A percentile compares a stretch with the other conserved stretches of the same genome.
Conservation (phyloP, 2,329 filamentous ascomycete genomes). For the Orbilia javanica region DNA sequence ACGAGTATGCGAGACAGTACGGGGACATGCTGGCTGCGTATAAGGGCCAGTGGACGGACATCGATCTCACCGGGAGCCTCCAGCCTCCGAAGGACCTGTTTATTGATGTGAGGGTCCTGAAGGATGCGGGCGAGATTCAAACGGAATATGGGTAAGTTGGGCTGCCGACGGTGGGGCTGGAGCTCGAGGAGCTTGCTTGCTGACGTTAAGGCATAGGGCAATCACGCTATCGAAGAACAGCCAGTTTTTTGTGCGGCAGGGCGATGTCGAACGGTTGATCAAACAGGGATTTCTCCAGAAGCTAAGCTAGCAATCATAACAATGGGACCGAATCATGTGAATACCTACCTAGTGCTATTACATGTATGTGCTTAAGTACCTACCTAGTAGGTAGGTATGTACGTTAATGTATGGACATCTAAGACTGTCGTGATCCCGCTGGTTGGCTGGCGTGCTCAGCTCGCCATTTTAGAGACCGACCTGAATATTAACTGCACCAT, state of each 20-base stretch:
- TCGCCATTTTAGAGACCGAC: constrained; percentile 5
- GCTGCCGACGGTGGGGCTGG: neutral
- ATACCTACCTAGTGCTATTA: neutral
- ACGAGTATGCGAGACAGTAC: constrained; percentile 94
- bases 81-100: constrained; percentile 96
- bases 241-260: constrained; percentile 95
- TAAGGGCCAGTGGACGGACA: constrained; percentile 98
- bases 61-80: constrained; percentile 92
- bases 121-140: constrained; percentile 97
- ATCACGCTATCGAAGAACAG: constrained; percentile 98
- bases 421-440: constrained; percentile 4
- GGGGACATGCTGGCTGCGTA: constrained; percentile 92
- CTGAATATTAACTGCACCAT: neutral
- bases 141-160: constrained; percentile 90
- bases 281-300: constrained; percentile 94
- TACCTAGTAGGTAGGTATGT: too few relatives aligned
- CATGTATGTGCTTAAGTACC: neutral
- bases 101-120: constrained; percentile 94
- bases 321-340: neutral
- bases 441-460: constrained; percentile 13
- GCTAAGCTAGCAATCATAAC: constrained; percentile 74
- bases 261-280: constrained; percentile 94
- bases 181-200: constrained; percentile 37
- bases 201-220: constrained; percentile 71
- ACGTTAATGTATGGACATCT: neutral